Percentiles rank a stretch among this genome's conserved stretches.
Conservation (phyloP, 2,329 filamentous ascomycete species). For the Pseudogymnoascus sp. region DNA sequence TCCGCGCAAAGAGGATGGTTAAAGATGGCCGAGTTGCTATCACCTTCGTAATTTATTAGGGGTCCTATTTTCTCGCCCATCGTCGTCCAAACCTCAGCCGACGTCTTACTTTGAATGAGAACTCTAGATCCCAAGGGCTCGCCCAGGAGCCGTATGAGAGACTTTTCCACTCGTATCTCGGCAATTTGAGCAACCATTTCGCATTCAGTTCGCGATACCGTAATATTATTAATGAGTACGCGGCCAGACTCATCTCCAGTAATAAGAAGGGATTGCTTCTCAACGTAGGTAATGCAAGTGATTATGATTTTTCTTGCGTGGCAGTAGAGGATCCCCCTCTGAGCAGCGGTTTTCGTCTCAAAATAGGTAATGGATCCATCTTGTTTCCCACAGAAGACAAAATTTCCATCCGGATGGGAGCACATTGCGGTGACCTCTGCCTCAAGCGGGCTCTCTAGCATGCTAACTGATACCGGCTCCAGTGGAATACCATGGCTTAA, state of each 20-base stretch:
- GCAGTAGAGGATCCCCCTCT: slow-evolving; percentile 17
- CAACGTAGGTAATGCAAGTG: slow-evolving; percentile 15
- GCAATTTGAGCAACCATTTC: not conserved
- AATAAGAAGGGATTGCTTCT: slow-evolving; percentile 18
- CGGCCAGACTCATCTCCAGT: slow-evolving; percentile 24
- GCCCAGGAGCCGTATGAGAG: too few relatives aligned
- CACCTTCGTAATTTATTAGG: too few relatives aligned
- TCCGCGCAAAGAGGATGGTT: too few relatives aligned
- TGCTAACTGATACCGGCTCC: too few relatives aligned
- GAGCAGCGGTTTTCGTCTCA: slow-evolving; percentile 15
- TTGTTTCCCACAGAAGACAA: slow-evolving; percentile 22
- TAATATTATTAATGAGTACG: too few relatives aligned
- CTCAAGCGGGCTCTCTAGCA: not conserved
- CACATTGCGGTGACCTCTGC: slow-evolving; percentile 20
- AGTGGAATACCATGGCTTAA: too few relatives aligned
- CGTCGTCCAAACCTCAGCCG: not conserved
- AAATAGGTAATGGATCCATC: slow-evolving; percentile 23
- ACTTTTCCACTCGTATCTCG: not conserved
- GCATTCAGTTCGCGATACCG: not conserved
- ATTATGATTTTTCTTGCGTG: slow-evolving; percentile 20
- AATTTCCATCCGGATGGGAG: slow-evolving; percentile 13
- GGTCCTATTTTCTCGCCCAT: too few relatives aligned
- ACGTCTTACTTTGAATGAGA: not conserved
- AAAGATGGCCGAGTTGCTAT: too few relatives aligned
- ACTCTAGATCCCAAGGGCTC: too few relatives aligned